A percentile compares a stretch with the other conserved stretches of the same genome.
phyloP scores from a whole-genome alignment of 2,329 filamentous ascomycete species.

The Arthrobotrys sphaeroides region DNA sequence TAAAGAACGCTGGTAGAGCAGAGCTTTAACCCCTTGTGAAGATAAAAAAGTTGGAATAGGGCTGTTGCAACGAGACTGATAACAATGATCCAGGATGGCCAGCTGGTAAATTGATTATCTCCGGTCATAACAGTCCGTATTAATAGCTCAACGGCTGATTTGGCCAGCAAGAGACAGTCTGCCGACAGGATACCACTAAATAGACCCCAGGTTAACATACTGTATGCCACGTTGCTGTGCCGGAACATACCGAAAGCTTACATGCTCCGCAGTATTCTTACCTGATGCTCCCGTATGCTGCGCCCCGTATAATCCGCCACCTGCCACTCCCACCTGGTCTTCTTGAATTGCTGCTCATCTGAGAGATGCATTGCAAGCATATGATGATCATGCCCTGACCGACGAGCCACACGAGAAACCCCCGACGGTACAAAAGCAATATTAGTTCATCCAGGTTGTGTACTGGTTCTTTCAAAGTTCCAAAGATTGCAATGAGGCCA shows the following conservation, averaged over 20 bases:
- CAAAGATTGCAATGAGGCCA: conserved; percentile 91
- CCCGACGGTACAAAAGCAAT: conserved; percentile 73
- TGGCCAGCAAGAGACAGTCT: conserved; percentile 90
- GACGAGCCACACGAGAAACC: conserved; percentile 90
- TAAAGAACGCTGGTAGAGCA: conserved; percentile 96
- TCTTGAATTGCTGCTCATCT: conserved; percentile 48
- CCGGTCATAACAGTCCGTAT: conserved; percentile 85
- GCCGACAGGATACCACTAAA: conserved; percentile 85
- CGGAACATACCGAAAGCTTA: neutral
- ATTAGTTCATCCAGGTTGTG: conserved; percentile 87
- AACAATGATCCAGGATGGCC: conserved; percentile 93
- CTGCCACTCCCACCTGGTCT: conserved; percentile 66
- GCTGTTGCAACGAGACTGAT: conserved; percentile 82
- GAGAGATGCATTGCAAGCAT: conserved; percentile 63
- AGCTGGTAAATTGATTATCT: conserved; percentile 91
- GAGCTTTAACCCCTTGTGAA: conserved; percentile 91
- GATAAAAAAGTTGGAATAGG: conserved; percentile 90
- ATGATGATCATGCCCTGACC: conserved; percentile 78
- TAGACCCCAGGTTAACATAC: neutral
- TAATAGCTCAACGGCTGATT: conserved; percentile 93
- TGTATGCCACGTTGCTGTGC: neutral
- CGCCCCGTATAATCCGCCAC: conserved; percentile 72
- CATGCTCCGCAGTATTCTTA: conserved; percentile 24
- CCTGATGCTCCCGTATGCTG: conserved; percentile 85
- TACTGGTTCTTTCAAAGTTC: conserved; percentile 89